Evolutionary conservation across 2,329 filamentous ascomycete species (phyloP).

Genomic region (Pseudovirgaria hyperparasitica): DNA sequence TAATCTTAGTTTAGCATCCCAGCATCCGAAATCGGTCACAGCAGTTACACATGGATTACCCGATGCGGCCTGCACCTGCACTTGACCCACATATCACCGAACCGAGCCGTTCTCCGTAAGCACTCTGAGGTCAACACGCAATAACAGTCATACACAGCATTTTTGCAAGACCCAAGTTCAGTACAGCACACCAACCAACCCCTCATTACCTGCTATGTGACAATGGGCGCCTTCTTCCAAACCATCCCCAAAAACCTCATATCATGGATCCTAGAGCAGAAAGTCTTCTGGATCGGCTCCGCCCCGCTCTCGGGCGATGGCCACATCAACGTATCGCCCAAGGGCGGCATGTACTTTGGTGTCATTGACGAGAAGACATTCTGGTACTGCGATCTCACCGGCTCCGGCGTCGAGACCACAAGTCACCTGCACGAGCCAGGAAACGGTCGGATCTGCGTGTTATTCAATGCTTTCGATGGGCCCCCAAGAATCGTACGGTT

Average conservation of each 20-base stretch:
- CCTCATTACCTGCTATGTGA: too few relatives aligned
- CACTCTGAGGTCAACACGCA: too few relatives aligned
- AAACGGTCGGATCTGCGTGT: slow-evolving; percentile 30
- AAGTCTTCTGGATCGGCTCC: slow-evolving; percentile 31
- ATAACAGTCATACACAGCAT: too few relatives aligned
- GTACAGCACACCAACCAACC: too few relatives aligned
- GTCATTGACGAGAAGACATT: slow-evolving; percentile 26
- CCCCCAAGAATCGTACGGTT: slow-evolving; percentile 29
- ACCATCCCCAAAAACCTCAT: slow-evolving; percentile 25
- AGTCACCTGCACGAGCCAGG: slow-evolving; percentile 27
- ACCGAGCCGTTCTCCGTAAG: too few relatives aligned
- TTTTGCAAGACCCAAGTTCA: too few relatives aligned
- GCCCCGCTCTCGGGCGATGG: slow-evolving; percentile 27
- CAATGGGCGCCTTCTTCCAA: slow-evolving; percentile 32
- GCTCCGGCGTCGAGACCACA: slow-evolving; percentile 31
- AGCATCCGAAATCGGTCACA: too few relatives aligned
- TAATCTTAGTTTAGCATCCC: too few relatives aligned
- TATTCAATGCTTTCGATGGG: slow-evolving; percentile 31
- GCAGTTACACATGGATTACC: too few relatives aligned
- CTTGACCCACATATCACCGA: too few relatives aligned
- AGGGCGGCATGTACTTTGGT: slow-evolving; percentile 31
- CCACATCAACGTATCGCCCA: slow-evolving; percentile 34
- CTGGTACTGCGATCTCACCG: slow-evolving; percentile 33
- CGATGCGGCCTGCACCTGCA: too few relatives aligned
- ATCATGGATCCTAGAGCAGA: slow-evolving; percentile 31